Evolutionary conservation across 176 grass and related monocot genomes (phyloP), one percentile per base, ranked within the genome.

Genomic region (Oryza officinalis): DNA sequence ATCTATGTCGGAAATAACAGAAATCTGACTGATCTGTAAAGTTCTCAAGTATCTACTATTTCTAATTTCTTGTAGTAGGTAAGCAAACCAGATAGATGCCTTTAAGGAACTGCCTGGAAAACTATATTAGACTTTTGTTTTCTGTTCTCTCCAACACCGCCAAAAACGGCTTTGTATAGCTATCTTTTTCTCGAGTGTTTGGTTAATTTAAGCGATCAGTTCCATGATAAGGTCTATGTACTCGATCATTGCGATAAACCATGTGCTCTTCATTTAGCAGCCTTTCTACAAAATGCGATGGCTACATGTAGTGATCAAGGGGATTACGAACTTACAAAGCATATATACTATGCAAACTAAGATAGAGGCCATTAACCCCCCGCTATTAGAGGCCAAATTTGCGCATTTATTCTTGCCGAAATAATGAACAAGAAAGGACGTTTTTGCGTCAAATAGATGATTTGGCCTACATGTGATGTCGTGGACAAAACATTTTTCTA

Each of bases 301-400:
- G 75, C 50, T 83, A 45, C 75, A 83, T 45, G 46, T 76, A 25
- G 25, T 83, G 10, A 75, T 65, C 85, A 89, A 82, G n/a, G 45
- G 65, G 67, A 13, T 81, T 71, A 65, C 60, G 1, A 74, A 85
- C 43, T 87, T 85, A 79, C 40, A 82, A 87, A 87, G 78, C 86
- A 85, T 79, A 85, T 60, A 38, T 83, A 35, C 4, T 35, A 35
- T 14, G 9, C 13, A 49, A 76, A 23, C 40, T 60, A 41, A 40
- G 33, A 35, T 35, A 35, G 20, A 22, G 9, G 11, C n/a, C n/a
- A n/a, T n/a, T n/a, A n/a, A n/a, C n/a, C n/a, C n/a, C n/a, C n/a
- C n/a, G n/a, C n/a, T n/a, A n/a, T n/a, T n/a, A n/a, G n/a, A n/a
- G n/a, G n/a, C n/a, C n/a, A n/a, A n/a, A n/a, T n/a, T n/a, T n/a